Evolutionary conservation across 305 asterid species (phyloP).

Genomic region (Solanum aculeatissimum): DNA sequence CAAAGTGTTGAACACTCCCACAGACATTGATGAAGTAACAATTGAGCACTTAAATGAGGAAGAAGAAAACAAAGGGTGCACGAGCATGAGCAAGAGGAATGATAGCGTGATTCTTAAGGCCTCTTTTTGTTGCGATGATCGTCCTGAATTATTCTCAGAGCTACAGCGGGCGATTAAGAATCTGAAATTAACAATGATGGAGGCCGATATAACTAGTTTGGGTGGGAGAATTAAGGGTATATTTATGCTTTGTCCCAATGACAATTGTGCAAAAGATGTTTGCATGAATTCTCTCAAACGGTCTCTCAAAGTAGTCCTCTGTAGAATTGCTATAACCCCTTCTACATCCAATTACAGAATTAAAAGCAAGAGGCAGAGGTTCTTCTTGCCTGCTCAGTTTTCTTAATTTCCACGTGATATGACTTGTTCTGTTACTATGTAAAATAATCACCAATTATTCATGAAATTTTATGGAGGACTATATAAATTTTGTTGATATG

Average conservation of each 20-base stretch:
- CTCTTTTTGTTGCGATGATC: constrained; percentile 60
- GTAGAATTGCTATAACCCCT: constrained; percentile 38
- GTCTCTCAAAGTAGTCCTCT: constrained; percentile 38
- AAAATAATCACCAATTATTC: background rate
- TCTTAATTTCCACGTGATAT: background rate
- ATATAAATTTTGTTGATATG: too few species aligned
- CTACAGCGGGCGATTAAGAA: constrained; percentile 42
- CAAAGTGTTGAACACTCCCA: constrained; percentile 40
- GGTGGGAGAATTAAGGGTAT: constrained; percentile 58
- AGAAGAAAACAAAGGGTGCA: background rate
- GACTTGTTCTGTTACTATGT: background rate
- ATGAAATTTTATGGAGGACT: background rate
- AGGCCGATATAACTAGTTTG: constrained; percentile 49
- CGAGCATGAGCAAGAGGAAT: background rate
- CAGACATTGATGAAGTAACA: constrained; percentile 50
- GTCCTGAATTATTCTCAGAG: constrained; percentile 56
- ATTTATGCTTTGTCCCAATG: constrained; percentile 14
- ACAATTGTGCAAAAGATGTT: background rate
- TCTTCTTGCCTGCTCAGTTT: constrained; percentile 38
- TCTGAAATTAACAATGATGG: constrained; percentile 24
- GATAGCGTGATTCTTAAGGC: constrained; percentile 25
- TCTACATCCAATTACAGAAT: constrained; percentile 27
- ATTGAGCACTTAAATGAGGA: constrained; percentile 18
- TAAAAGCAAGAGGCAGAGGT: constrained; percentile 82
- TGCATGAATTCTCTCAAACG: constrained; percentile 24